These are phyloP conservation scores for Furcasterigmium furcatum DNA, from an alignment of 2,329 filamentous ascomycete species.

Conservation along the genomic window DNA sequence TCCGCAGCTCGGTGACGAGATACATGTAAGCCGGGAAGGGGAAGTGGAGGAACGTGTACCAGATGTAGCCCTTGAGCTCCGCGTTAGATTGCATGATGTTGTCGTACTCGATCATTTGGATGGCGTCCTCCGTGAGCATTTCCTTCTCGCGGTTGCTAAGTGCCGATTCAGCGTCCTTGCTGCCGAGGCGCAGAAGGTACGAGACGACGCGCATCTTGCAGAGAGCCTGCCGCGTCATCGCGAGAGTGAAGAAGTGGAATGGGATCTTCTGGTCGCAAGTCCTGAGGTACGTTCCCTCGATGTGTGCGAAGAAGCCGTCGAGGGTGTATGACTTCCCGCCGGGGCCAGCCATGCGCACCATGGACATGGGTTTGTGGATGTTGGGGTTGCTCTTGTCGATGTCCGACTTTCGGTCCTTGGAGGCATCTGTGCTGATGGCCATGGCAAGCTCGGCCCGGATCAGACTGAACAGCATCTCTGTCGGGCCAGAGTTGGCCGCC, in stretches of 20 bases:
- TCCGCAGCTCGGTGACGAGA: slow-evolving; percentile 51
- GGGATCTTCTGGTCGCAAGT: slow-evolving; percentile 57
- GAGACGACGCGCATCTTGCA: slow-evolving; percentile 54
- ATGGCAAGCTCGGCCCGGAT: slow-evolving; percentile 55
- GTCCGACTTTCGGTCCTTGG: slow-evolving; percentile 28
- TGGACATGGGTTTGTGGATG: slow-evolving; percentile 24
- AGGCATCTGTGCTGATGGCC: slow-evolving; percentile 44
- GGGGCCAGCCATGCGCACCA: slow-evolving; percentile 45
- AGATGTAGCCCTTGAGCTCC: slow-evolving; percentile 48
- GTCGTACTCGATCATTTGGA: slow-evolving; percentile 58
- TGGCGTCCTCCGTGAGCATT: slow-evolving; percentile 49
- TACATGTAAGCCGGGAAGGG: slow-evolving; percentile 61
- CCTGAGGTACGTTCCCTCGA: slow-evolving; percentile 53
- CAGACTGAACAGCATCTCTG: slow-evolving; percentile 59
- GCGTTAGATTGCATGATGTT: slow-evolving; percentile 51
- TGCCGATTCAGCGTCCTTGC: slow-evolving; percentile 25
- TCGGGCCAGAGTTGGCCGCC: slow-evolving; percentile 44
- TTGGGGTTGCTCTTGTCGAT: slow-evolving; percentile 19
- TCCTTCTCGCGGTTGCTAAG: slow-evolving; percentile 47
- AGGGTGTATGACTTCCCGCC: slow-evolving; percentile 46
- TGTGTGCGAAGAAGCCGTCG: slow-evolving; percentile 50
- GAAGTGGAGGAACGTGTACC: slow-evolving; percentile 58
- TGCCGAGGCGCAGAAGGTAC: slow-evolving; percentile 48
- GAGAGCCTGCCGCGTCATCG: slow-evolving; percentile 53
- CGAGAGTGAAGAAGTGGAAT: slow-evolving; percentile 54